Base-by-base conservation (phyloP, 345 rosid species). In the Geranium rotundifolium region DNA sequence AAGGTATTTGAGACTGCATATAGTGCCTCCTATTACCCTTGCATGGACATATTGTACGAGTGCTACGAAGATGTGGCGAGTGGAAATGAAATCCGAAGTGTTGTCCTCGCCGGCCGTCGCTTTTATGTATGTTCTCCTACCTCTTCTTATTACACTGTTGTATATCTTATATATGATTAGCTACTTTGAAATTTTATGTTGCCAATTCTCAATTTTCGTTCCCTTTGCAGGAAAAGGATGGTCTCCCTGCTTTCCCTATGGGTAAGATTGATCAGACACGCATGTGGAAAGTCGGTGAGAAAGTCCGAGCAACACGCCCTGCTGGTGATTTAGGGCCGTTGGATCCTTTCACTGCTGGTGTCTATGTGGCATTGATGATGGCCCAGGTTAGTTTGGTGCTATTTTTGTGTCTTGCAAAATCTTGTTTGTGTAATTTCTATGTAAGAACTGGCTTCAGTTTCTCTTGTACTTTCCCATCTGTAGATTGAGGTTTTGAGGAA, bases 221-320 rank as follows among this genome's bases (percentile, higher is more conserved):
- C 29, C 34, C 7, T 57, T 54, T 19, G 62, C 78, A 91, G 96
- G 97, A 90, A 39, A 91, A 91, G 72, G 97, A 91, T 23, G 96
- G 96, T 19, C 79, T 91, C 39, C 97, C 96, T n/a, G 84, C 97
- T 60, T 91, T 91, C 75, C 97, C 97, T 14, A 91, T 91, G 96
- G 97, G 97, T 19, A 91, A 86, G 75, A 91, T 91, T 62, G 97
- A 91, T 59, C 96, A 86, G 77, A 91, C 96, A 49, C 87, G 85
- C 41, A 91, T 91, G 97, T 88, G 97, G 97, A 91, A 84, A 73
- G 93, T 91, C 1, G 97, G 97, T 66, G 88, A 88, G 78, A 80
- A 66, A 7, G 96, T 91, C 49, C 71, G 93, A 64, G 74, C 82
- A 62, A 17, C 80, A 4, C 74, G 97, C 39, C 88, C 89, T 34